phyloP scores from a whole-genome alignment of 495 filamentous ascomycete species.

The Annulohypoxylon moriforme region DNA sequence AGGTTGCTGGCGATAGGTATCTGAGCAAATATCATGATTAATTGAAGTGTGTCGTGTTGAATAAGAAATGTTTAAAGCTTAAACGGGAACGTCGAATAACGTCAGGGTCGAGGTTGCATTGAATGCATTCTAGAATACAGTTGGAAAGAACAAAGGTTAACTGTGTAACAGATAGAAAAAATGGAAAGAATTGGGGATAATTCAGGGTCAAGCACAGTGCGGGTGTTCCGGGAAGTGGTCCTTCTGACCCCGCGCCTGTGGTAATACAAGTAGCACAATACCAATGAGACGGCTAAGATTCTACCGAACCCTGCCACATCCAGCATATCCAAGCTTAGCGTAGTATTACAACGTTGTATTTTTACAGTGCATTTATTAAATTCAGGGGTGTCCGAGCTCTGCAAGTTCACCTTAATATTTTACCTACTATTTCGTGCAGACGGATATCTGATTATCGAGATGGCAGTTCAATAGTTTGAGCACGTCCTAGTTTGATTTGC shows the following conservation, averaged over 20 bases:
- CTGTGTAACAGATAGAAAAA: constrained; percentile 10
- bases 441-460: constrained; percentile 31
- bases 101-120: constrained; percentile 24
- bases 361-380: constrained; percentile 40
- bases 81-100: background rate
- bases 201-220: constrained; percentile 18
- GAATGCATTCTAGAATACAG: constrained; percentile 41
- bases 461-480: constrained; percentile 2
- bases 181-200: background rate
- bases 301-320: constrained; percentile 25
- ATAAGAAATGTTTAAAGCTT: constrained; percentile 5
- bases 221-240: background rate
- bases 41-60: constrained; percentile 1
- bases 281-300: constrained; percentile 33
- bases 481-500: background rate
- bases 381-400: constrained; percentile 37
- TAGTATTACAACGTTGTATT: constrained; percentile 34
- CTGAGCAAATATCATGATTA: background rate
- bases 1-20: constrained; percentile 4
- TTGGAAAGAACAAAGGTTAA: background rate
- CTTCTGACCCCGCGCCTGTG: constrained; percentile 29
- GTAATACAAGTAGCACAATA: constrained; percentile 22
- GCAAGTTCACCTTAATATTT: constrained; percentile 7
- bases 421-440: constrained; percentile 38
- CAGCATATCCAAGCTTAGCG: constrained; percentile 25